A percentile compares a stretch with the other conserved stretches of the same genome.
Conservation (phyloP, 2,329 filamentous ascomycete species). For the Phoma sp. region DNA sequence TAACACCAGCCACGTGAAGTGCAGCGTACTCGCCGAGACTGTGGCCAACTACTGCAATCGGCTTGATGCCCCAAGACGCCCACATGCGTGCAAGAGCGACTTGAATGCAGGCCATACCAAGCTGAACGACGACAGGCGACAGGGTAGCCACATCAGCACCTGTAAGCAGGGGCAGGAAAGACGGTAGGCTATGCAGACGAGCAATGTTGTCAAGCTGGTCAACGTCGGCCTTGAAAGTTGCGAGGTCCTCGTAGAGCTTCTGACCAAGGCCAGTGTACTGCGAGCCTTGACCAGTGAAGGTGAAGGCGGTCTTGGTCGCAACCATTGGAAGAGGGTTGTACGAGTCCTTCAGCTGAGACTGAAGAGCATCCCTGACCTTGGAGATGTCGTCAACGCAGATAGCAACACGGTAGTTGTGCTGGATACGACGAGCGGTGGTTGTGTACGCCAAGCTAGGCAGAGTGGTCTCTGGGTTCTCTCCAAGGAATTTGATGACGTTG, state of each 20-base stretch:
- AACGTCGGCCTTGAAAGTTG: constrained; percentile 57
- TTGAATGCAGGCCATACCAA: constrained; percentile 61
- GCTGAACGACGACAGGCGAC: constrained; percentile 60
- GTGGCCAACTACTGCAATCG: constrained; percentile 60
- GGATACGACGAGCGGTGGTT: constrained; percentile 59
- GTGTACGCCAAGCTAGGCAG: constrained; percentile 60
- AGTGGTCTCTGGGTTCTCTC: constrained; percentile 53
- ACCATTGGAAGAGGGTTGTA: constrained; percentile 62
- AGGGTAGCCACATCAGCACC: constrained; percentile 57
- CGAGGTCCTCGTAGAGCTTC: constrained; percentile 57
- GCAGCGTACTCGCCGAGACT: constrained; percentile 78
- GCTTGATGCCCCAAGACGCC: constrained; percentile 61
- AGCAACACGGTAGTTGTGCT: constrained; percentile 60
- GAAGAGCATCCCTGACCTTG: constrained; percentile 54
- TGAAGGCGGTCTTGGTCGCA: constrained; percentile 58
- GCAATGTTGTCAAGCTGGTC: constrained; percentile 57
- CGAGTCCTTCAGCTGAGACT: constrained; percentile 56
- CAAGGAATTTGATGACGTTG: constrained; percentile 55
- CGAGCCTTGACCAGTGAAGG: constrained; percentile 61
- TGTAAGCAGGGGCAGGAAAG: constrained; percentile 57
- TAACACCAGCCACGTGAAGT: constrained; percentile 71
- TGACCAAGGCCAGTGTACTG: constrained; percentile 60
- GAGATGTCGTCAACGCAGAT: constrained; percentile 55
- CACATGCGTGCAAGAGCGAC: constrained; percentile 61
- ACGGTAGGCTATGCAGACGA: constrained; percentile 55